Base-by-base conservation (phyloP, 164 flowering plant species). In the Stephania cephalantha region DNA sequence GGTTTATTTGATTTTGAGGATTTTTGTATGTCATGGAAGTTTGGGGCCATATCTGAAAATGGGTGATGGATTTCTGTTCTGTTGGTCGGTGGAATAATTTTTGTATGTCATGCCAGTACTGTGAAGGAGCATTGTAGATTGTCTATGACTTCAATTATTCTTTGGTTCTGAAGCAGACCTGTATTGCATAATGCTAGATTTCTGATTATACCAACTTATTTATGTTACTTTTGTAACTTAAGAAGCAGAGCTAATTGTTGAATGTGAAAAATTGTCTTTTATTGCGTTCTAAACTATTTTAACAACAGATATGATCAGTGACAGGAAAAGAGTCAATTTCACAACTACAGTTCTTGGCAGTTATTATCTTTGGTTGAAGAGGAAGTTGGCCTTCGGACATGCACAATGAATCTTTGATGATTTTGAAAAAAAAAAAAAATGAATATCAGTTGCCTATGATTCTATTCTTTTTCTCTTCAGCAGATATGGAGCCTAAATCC, bases 401-500 rank as follows among this genome's bases (percentile, higher is more conserved):
- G 53, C 74, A 18, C 0, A 58, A 52, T 58, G 46, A 68, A 30
- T 73, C 42, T 35, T 35, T 2, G 42, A 35, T 35, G 42, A 35
- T 35, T 35, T 35, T 0, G 1, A 35, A 35, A 35, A 35, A 35
- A 35, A 35, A 35, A 2, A 2, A 31, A 45, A 3, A 31, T 45
- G 20, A 42, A 65, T 9, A 20, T 10, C 42, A 48, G 46, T 71
- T 79, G 46, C 9, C 20, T 70, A 66, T 73, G 35, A 72, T 55
- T 67, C 45, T 74, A 45, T 17, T 53, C 58, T 65, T 63, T 73
- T 46, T 13, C 53, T 71, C 65, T 11, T 70, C 73, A 25, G 77
- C 83, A 90, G 99, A 91, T 79, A 71, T 85, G 83, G 97, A 95
- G 79, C 84, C 91, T 48, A 95, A 91, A 80, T 76, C 89, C 9